Conservation (phyloP, 768 basidiomycete species). For the Tephrocybe sp. region DNA sequence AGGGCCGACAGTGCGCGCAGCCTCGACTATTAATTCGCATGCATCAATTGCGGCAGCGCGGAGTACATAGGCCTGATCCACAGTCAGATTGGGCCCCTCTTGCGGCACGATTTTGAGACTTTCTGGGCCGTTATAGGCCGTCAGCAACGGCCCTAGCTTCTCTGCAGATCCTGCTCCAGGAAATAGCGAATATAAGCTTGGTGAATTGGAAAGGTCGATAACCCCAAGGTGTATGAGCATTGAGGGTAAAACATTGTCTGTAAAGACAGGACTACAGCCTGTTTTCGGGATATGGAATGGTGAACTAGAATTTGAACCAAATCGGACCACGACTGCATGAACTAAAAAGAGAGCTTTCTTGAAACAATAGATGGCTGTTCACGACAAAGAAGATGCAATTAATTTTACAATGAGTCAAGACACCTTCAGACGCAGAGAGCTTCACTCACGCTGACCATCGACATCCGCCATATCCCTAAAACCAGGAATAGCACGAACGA, state of each 20-base stretch:
- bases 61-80: slow-evolving; percentile 64
- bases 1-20: slow-evolving; percentile 39
- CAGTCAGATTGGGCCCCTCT: slow-evolving; percentile 53
- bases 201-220: slow-evolving; percentile 57
- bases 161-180: slow-evolving; percentile 40
- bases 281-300: slow-evolving; percentile 66
- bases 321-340: slow-evolving; percentile 65
- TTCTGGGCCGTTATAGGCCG: slow-evolving; percentile 11
- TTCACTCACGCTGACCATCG: slow-evolving; percentile 56
- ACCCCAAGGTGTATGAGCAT: slow-evolving; percentile 75
- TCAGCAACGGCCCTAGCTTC: slow-evolving; percentile 39
- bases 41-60: slow-evolving; percentile 81
- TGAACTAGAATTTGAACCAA: slow-evolving; percentile 49
- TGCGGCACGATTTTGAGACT: slow-evolving; percentile 19
- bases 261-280: slow-evolving; percentile 58
- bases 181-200: slow-evolving; percentile 46
- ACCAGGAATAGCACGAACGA: slow-evolving; percentile 74
- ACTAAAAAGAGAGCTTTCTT: slow-evolving; percentile 87
- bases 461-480: slow-evolving; percentile 78
- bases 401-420: too few relatives aligned
- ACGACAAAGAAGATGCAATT: too few relatives aligned
- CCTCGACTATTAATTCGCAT: slow-evolving; percentile 64
- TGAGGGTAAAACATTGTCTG: slow-evolving; percentile 85
- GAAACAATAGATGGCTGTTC: slow-evolving; percentile 78
- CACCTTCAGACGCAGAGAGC: too few relatives aligned